phyloP scores from a whole-genome alignment of 2,329 filamentous ascomycete genomes.

The Alternaria dauci region DNA sequence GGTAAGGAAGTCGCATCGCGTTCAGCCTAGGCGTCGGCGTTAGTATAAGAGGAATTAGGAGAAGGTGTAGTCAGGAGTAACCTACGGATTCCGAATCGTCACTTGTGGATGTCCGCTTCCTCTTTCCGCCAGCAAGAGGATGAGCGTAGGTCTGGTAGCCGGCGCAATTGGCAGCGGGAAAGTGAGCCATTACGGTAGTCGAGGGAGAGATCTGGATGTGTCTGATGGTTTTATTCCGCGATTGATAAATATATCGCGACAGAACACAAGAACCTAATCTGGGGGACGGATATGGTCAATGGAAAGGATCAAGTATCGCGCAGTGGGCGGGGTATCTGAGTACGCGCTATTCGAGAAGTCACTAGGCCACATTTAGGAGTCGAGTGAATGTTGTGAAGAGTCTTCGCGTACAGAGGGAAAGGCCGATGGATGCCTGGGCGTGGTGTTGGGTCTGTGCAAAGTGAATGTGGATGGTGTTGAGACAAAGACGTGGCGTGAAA shows the following conservation, averaged over 20 bases:
- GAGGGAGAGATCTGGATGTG: background rate
- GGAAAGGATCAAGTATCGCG: background rate
- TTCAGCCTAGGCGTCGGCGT: background rate
- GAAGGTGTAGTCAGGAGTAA: background rate
- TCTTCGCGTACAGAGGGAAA: background rate
- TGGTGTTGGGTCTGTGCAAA: slow-evolving; percentile 6
- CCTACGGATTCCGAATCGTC: background rate
- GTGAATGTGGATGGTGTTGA: background rate
- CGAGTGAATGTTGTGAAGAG: background rate
- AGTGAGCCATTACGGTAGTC: background rate
- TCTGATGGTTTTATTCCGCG: background rate
- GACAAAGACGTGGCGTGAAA: slow-evolving; percentile 12
- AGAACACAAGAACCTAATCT: background rate
- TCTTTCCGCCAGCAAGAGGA: slow-evolving; percentile 1
- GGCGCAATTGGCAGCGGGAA: background rate
- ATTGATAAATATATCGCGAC: background rate
- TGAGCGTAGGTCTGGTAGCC: background rate
- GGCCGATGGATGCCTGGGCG: background rate
- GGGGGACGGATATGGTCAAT: background rate
- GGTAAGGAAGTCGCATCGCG: background rate
- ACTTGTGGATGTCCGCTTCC: background rate
- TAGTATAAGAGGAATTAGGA: background rate
- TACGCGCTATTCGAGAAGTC: background rate
- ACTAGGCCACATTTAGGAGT: background rate
- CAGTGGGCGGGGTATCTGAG: background rate